Evolutionary conservation across 345 rosid species (phyloP).

Genomic region (Acer yangbiense): DNA sequence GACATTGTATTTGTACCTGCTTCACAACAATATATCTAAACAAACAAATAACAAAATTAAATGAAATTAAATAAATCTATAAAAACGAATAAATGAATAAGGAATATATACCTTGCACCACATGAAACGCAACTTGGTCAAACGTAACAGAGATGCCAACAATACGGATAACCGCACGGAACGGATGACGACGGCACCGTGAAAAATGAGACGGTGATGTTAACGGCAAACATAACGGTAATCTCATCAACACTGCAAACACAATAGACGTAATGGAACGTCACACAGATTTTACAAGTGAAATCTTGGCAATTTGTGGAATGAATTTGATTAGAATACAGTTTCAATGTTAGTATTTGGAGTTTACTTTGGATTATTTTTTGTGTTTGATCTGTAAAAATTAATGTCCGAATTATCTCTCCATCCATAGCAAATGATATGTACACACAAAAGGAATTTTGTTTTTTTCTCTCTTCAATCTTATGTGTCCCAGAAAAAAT

Average conservation of each 20-base stretch:
- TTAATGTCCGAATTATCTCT: slow-evolving; percentile 37
- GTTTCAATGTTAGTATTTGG: background rate
- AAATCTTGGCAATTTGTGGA: background rate
- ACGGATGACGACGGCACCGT: slow-evolving; percentile 13
- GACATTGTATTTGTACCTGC: background rate
- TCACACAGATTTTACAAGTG: background rate
- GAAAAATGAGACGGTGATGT: slow-evolving; percentile 20
- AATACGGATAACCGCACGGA: slow-evolving; percentile 28
- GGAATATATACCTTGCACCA: slow-evolving; percentile 14
- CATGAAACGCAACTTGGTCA: background rate
- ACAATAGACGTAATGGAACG: slow-evolving; percentile 7
- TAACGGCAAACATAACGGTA: slow-evolving; percentile 24
- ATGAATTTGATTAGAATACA: background rate
- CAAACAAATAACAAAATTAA: background rate
- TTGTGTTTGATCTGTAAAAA: background rate
- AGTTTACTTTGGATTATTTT: background rate
- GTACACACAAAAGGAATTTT: slow-evolving; percentile 41
- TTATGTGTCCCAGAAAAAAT: slow-evolving; percentile 35
- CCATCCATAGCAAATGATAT: slow-evolving; percentile 51
- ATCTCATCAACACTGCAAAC: slow-evolving; percentile 27
- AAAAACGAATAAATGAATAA: background rate
- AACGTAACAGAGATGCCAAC: slow-evolving; percentile 2
- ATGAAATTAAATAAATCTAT: too few relatives aligned
- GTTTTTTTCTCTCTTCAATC: slow-evolving; percentile 17
- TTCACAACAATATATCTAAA: background rate